Percentiles rank a stretch among this genome's conserved stretches.
phyloP scores from a whole-genome alignment of 2,329 filamentous ascomycete species.

The Tolypocladium guangdongense region DNA sequence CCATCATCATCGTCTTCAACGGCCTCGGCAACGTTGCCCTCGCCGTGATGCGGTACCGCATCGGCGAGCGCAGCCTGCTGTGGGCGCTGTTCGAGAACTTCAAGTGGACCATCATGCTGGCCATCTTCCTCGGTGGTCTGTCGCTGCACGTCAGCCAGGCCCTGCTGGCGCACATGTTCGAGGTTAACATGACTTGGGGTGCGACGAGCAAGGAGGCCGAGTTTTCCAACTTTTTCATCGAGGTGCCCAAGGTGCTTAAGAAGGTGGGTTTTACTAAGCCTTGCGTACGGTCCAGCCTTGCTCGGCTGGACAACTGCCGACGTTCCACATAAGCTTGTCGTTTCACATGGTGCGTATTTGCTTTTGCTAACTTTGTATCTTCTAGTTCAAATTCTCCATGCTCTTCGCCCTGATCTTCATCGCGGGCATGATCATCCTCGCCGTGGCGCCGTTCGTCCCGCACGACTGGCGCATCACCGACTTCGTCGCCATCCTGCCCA shows the following conservation, averaged over 20 bases:
- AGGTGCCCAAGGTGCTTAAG: constrained; percentile 67
- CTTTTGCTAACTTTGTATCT: constrained; percentile 9
- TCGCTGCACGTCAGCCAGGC: constrained; percentile 74
- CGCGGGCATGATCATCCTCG: constrained; percentile 52
- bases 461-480: constrained; percentile 55
- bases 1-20: constrained; percentile 69
- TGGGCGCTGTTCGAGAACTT: constrained; percentile 51
- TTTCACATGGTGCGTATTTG: constrained; percentile 3
- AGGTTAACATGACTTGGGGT: constrained; percentile 79
- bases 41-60: constrained; percentile 62
- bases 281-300: not conserved
- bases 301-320: not conserved
- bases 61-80: constrained; percentile 51
- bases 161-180: constrained; percentile 71
- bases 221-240: constrained; percentile 75
- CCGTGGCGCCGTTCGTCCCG: constrained; percentile 52
- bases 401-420: constrained; percentile 48
- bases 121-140: constrained; percentile 73
- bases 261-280: constrained; percentile 57
- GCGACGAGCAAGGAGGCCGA: constrained; percentile 75
- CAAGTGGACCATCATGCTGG: constrained; percentile 64
- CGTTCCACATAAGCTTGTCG: not conserved
- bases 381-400: constrained; percentile 62
- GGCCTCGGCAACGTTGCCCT: constrained; percentile 62
- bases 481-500: constrained; percentile 66